These are phyloP conservation scores for Botrytis elliptica DNA, from an alignment of 2,329 filamentous ascomycete genomes.

Conservation along the genomic window DNA sequence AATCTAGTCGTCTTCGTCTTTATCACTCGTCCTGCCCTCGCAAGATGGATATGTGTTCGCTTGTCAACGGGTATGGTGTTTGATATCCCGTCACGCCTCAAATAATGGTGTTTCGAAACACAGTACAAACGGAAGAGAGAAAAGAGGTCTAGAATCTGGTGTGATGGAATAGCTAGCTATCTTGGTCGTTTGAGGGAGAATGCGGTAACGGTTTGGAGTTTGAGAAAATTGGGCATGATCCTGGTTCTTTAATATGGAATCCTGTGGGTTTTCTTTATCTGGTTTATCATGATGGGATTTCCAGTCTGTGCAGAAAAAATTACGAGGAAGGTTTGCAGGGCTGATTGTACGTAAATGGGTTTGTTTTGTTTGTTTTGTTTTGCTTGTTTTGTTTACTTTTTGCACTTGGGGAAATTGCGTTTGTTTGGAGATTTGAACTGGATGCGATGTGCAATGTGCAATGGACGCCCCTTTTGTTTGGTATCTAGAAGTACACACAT, in stretches of 20 bases:
- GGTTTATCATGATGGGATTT: slow-evolving; percentile 7
- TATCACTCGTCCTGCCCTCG: neutral
- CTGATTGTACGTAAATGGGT: neutral
- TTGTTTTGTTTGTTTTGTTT: neutral
- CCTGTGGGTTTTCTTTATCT: slow-evolving; percentile 11
- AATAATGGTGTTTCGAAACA: slow-evolving; percentile 3
- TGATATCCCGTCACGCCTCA: neutral
- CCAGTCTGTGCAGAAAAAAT: slow-evolving; percentile 18
- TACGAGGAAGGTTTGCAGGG: neutral
- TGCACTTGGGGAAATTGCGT: neutral
- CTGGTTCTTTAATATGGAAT: slow-evolving; percentile 7
- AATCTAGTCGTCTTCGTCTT: neutral
- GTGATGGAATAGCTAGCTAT: neutral
- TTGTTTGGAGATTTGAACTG: neutral
- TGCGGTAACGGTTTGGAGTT: slow-evolving; percentile 9
- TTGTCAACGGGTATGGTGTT: slow-evolving; percentile 8
- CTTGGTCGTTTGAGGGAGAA: neutral
- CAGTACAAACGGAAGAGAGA: neutral
- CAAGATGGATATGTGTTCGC: slow-evolving; percentile 10
- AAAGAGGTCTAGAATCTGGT: neutral
- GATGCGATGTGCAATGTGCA: slow-evolving; percentile 13
- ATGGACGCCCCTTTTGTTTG: slow-evolving; percentile 24
- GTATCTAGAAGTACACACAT: slow-evolving; percentile 30
- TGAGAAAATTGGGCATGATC: slow-evolving; percentile 2
- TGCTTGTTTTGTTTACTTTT: slow-evolving; percentile 3